phyloP scores from a whole-genome alignment of 1,139 yeast genomes.

The Candida tetrigidarum region DNA sequence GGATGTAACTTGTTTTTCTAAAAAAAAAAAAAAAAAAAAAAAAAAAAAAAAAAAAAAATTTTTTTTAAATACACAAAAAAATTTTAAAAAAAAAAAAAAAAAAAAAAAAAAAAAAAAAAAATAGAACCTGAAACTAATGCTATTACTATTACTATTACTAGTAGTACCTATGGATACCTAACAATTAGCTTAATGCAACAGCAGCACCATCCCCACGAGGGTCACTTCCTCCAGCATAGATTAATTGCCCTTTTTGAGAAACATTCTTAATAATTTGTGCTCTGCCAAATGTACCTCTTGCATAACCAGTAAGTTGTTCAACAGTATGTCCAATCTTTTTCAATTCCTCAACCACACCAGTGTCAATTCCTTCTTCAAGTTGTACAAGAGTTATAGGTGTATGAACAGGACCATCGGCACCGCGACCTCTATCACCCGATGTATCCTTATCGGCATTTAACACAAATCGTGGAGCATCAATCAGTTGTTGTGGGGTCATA shows the following conservation, averaged over 20 bases:
- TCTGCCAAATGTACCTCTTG: constrained; percentile 60
- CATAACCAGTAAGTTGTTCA: constrained; percentile 46
- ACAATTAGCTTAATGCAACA: constrained; percentile 28
- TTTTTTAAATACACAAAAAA: too few relatives aligned
- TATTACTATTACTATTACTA: too few relatives aligned
- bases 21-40: too few relatives aligned
- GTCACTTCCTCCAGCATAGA: constrained; percentile 77
- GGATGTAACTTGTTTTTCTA: neutral
- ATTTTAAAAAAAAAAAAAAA: too few relatives aligned
- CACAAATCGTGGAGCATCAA: constrained; percentile 78
- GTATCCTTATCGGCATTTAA: constrained; percentile 54
- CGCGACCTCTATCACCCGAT: constrained; percentile 56
- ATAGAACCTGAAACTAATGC: too few relatives aligned
- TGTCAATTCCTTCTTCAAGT: constrained; percentile 66
- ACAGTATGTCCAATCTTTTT: constrained; percentile 62
- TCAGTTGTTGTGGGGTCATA: constrained; percentile 71
- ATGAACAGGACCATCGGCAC: constrained; percentile 70
- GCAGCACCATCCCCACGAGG: constrained; percentile 84
- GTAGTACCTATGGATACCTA: too few relatives aligned
- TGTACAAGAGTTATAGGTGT: constrained; percentile 62
- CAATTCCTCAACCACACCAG: constrained; percentile 47
- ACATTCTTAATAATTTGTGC: constrained; percentile 72
- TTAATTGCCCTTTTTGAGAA: constrained; percentile 39
- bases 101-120: too few relatives aligned
- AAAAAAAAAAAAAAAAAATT: too few relatives aligned